Evolutionary conservation across 495 filamentous ascomycete species (phyloP).

Genomic region (Apodospora peruviana): DNA sequence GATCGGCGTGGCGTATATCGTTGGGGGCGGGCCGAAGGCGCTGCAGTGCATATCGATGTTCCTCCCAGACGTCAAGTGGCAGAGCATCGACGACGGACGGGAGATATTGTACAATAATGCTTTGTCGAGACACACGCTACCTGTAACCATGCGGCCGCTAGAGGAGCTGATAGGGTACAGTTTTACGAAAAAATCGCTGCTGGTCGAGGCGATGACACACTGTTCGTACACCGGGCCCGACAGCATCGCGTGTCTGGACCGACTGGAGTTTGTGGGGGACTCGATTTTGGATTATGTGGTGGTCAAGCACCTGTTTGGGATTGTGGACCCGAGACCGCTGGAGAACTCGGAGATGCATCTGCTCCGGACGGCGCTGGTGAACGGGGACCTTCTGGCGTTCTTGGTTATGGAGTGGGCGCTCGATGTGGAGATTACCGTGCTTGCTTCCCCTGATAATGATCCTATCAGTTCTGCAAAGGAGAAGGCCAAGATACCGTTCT

Average conservation of each 20-base stretch:
- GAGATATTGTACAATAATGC: constrained; percentile 27
- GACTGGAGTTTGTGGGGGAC: constrained; percentile 89
- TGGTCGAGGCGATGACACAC: constrained; percentile 86
- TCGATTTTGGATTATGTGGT: constrained; percentile 78
- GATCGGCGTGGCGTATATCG: constrained; percentile 70
- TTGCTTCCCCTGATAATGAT: constrained; percentile 8
- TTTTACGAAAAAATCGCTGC: constrained; percentile 63
- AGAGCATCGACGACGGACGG: constrained; percentile 27
- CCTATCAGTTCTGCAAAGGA: constrained; percentile 2
- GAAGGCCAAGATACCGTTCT: constrained; percentile 44
- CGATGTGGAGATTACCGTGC: constrained; percentile 22
- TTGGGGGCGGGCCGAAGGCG: constrained; percentile 63
- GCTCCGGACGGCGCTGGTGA: constrained; percentile 71
- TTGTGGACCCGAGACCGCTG: constrained; percentile 34
- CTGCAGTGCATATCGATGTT: constrained; percentile 60
- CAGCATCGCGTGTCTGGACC: constrained; percentile 65
- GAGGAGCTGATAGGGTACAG: constrained; percentile 61
- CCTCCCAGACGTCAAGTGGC: constrained; percentile 58
- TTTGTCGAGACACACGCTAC: constrained; percentile 21
- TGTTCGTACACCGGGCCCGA: constrained; percentile 50
- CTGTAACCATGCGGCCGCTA: constrained; percentile 28
- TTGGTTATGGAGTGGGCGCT: constrained; percentile 56
- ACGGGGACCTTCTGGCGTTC: constrained; percentile 85
- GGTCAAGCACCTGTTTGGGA: constrained; percentile 37
- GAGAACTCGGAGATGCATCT: constrained; percentile 65